Evolutionary conservation across 306 rosid genomes (phyloP).

Genomic region (Trichosanthes cucumerina): DNA sequence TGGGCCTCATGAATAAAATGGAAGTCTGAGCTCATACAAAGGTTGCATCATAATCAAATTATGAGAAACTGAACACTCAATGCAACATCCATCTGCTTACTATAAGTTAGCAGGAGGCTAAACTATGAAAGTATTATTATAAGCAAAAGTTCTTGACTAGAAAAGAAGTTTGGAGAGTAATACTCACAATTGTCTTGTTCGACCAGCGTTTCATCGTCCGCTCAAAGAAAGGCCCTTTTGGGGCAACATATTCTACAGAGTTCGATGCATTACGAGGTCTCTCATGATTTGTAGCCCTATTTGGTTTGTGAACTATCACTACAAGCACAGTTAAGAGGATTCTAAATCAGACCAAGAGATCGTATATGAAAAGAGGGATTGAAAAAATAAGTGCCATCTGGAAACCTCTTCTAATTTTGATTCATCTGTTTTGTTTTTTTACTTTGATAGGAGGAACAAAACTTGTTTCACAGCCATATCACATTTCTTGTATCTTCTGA

Average conservation of each 20-base stretch:
- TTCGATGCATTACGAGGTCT: not conserved
- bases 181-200: not conserved
- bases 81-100: not conserved
- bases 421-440: not conserved
- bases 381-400: not conserved
- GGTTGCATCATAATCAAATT: not conserved
- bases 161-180: slow-evolving; percentile 3
- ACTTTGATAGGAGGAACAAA: not conserved
- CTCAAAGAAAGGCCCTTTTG: not conserved
- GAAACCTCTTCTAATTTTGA: not conserved
- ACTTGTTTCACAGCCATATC: not conserved
- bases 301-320: not conserved
- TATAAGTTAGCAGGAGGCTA: not conserved
- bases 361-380: not conserved
- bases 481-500: not conserved
- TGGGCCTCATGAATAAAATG: not conserved
- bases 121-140: not conserved
- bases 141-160: not conserved
- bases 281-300: not conserved
- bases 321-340: not conserved
- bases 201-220: slow-evolving; percentile 1
- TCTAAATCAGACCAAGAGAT: not conserved
- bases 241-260: not conserved
- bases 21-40: not conserved
- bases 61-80: not conserved